These are phyloP conservation scores for Parmelia sp. DNA, from an alignment of 495 filamentous ascomycete genomes.

Conservation along the genomic window DNA sequence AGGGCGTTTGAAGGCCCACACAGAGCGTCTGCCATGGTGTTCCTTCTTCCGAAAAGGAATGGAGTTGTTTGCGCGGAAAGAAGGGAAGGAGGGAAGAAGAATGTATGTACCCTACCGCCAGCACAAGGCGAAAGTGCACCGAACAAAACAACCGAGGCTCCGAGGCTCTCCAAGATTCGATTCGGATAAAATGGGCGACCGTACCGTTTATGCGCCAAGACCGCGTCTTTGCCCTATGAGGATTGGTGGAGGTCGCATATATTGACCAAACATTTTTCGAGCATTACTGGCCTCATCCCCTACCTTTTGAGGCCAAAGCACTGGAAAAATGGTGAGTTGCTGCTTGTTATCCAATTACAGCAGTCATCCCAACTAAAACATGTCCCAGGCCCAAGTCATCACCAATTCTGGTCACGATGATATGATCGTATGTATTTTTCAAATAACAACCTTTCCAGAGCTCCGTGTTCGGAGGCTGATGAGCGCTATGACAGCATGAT, in stretches of 20 bases:
- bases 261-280: not conserved
- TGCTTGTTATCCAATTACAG: not conserved
- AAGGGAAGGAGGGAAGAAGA: not conserved
- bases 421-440: conserved; percentile 81
- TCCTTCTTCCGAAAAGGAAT: too few relatives aligned
- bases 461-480: conserved; percentile 11
- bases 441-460: conserved; percentile 6
- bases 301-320: conserved; percentile 1
- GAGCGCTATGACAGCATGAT: conserved; percentile 63
- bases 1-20: conserved; percentile 89
- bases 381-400: conserved; percentile 68
- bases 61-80: not conserved
- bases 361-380: conserved; percentile 2
- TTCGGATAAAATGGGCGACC: not conserved
- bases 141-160: not conserved
- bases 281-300: conserved; percentile 1
- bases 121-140: not conserved
- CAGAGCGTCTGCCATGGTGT: conserved; percentile 66
- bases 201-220: not conserved
- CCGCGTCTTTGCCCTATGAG: not conserved
- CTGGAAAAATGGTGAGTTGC: conserved; percentile 20
- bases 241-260: not conserved
- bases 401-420: conserved; percentile 94
- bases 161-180: too few relatives aligned
- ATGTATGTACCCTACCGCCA: too few relatives aligned